phyloP scores from a whole-genome alignment of 371 early-diverging fungal species.

The Mortierella sp. region DNA sequence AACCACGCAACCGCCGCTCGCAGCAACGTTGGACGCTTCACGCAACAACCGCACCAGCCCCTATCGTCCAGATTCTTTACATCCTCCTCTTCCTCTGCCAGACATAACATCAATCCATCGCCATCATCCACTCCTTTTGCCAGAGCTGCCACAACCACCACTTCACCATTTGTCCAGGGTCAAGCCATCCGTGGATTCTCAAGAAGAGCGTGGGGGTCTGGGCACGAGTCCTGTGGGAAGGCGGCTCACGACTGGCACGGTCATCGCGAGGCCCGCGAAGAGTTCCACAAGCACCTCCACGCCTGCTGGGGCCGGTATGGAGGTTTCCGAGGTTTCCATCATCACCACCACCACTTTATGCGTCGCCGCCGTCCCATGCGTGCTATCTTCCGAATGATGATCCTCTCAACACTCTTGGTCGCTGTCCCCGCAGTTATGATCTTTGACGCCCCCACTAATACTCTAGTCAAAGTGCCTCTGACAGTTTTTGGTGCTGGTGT shows the following conservation, averaged over 20 bases:
- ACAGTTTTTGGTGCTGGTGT: slow-evolving; percentile 31
- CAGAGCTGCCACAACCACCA: slow-evolving; percentile 4
- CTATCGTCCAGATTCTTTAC: slow-evolving; percentile 29
- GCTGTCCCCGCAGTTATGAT: slow-evolving; percentile 34
- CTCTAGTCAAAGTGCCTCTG: slow-evolving; percentile 25
- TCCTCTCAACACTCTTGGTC: slow-evolving; percentile 31
- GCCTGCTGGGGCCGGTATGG: slow-evolving; percentile 11
- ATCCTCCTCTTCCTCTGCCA: slow-evolving; percentile 3
- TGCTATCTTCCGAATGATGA: slow-evolving; percentile 28
- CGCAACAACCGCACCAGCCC: slow-evolving; percentile 7
- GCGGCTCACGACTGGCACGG: slow-evolving; percentile 13
- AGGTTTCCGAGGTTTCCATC: slow-evolving; percentile 25
- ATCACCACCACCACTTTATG: slow-evolving; percentile 12
- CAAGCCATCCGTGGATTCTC: slow-evolving; percentile 40
- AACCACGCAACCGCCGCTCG: slow-evolving; percentile 5
- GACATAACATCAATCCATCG: neutral
- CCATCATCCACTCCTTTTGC: slow-evolving; percentile 5
- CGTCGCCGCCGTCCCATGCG: slow-evolving; percentile 27
- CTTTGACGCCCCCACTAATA: slow-evolving; percentile 24
- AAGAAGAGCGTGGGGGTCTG: slow-evolving; percentile 26
- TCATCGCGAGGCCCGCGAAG: neutral
- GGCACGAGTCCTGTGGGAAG: slow-evolving; percentile 11
- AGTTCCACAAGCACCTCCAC: slow-evolving; percentile 8
- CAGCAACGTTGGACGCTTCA: neutral
- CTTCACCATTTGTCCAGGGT: slow-evolving; percentile 21